These are phyloP conservation scores for Ajuga chamaepitys DNA, from an alignment of 257 asterid species.

Conservation along the genomic window DNA sequence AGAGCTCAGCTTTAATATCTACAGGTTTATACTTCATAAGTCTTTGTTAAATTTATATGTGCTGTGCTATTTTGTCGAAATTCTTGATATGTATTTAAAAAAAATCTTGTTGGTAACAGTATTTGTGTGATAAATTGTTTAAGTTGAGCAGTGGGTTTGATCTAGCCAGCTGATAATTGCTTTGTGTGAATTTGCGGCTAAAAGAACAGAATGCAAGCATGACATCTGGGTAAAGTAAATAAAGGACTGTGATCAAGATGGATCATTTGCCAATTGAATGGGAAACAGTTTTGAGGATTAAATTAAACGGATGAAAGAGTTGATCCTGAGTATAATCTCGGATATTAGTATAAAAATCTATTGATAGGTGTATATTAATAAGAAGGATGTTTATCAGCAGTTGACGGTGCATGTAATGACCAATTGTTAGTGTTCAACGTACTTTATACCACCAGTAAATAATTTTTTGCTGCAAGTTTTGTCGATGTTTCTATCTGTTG, in stretches of 20 bases:
- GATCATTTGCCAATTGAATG: not conserved
- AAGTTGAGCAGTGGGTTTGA: too few species aligned
- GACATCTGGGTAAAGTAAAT: too few species aligned
- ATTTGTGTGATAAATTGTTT: too few species aligned
- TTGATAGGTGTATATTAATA: too few species aligned
- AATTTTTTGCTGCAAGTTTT: not conserved
- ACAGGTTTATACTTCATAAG: constrained; percentile 33
- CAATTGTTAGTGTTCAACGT: not conserved
- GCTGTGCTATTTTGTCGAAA: constrained; percentile 16
- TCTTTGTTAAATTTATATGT: not conserved
- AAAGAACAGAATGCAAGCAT: not conserved
- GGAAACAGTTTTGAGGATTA: not conserved
- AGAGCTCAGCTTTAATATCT: constrained; percentile 63
- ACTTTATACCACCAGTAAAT: not conserved
- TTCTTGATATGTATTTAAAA: constrained; percentile 32
- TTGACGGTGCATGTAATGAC: too few species aligned
- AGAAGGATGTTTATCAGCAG: too few species aligned
- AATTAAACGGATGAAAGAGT: too few species aligned
- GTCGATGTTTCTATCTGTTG: constrained; percentile 40
- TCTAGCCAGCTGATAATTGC: too few species aligned
- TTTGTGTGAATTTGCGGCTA: too few species aligned
- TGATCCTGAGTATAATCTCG: too few species aligned
- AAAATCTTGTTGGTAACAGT: constrained; percentile 1
- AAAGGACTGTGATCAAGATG: not conserved
- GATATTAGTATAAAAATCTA: too few species aligned